phyloP scores from a whole-genome alignment of 2,329 filamentous ascomycete genomes.

The Ophiocordyceps camponoti-leonardi region DNA sequence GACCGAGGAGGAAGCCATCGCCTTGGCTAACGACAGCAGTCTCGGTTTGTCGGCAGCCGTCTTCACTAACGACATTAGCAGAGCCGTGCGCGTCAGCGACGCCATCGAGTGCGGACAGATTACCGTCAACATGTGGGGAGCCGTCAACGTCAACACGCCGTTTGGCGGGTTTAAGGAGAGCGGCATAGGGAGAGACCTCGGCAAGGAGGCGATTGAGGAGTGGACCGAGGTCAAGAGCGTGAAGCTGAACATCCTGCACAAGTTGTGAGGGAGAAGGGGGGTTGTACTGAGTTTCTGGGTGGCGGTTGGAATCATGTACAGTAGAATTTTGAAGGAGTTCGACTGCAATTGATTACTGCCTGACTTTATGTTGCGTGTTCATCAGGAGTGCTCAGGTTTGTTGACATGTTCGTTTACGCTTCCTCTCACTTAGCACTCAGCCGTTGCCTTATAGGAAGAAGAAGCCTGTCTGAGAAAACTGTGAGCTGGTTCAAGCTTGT shows the following conservation, averaged over 20 bases:
- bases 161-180: constrained; percentile 18
- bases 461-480: too few species aligned
- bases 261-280: neutral
- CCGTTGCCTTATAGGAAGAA: too few species aligned
- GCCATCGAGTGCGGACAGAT: constrained; percentile 49
- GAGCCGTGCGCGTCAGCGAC: constrained; percentile 24
- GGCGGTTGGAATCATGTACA: neutral
- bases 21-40: constrained; percentile 31
- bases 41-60: constrained; percentile 16
- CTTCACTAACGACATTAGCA: constrained; percentile 10
- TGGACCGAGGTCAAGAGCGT: constrained; percentile 13
- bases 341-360: too few species aligned
- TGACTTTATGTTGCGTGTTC: too few species aligned
- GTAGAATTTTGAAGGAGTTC: too few species aligned
- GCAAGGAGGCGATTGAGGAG: constrained; percentile 13
- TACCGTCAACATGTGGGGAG: constrained; percentile 31
- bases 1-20: constrained; percentile 29
- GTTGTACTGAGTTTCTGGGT: neutral
- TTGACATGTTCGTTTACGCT: too few species aligned
- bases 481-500: too few species aligned
- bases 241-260: constrained; percentile 4
- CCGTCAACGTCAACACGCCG: constrained; percentile 10
- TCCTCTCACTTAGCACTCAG: too few species aligned
- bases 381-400: too few species aligned
- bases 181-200: constrained; percentile 15